Base-by-base conservation (phyloP, 768 basidiomycete species). In the Agrocybe pediades region DNA sequence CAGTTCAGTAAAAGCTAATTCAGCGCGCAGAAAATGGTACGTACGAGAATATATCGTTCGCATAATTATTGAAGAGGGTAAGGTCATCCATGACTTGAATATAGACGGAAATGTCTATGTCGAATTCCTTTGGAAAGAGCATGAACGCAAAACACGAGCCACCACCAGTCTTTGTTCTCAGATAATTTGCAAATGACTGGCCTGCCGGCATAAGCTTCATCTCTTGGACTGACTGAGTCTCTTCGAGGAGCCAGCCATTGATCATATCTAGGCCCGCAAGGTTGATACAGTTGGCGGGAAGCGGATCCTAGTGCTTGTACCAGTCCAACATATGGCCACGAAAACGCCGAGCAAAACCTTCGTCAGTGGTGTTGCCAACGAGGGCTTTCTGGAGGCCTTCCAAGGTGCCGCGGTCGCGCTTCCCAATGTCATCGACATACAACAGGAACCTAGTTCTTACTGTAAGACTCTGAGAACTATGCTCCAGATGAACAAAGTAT, bases 51-150 rank as follows among this genome's bases (percentile, higher is more conserved):
- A 53, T 27, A 46, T 53, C 51, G 19, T 53, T 53, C 9, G 25
- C 20, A n/a, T 46, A 27, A 39, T 46, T 26, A 3, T 39, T 53
- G 29, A 46, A 53, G 16, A 53, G 36, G 19, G 40, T 39, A 16
- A 53, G 23, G 44, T 53, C 51, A 17, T 53, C 51, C 6, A 53
- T 46, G 30, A 46, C 45, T 46, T 53, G 51, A 20, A 53, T 46
- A 36, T 53, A 53, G 15, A 46, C 39, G 2, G 51, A 46, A 20
- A 53, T 36, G 6, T 53, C 51, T 11, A 45, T 30, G 9, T 46
- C 24, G 11, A 46, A 20, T 15, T 39, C 51, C 23, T 46, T 53
- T 7, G 51, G 51, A 19, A 53, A 53, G 4, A 53, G 11, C 25
- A 45, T 39, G 6, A 45, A 53, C 9, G 51, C 51, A 30, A 46